Evolutionary conservation across 192 early-diverging fungal species (phyloP), one percentile per base, ranked within the genome.

Genomic region (Dimargaris cristalligena): DNA sequence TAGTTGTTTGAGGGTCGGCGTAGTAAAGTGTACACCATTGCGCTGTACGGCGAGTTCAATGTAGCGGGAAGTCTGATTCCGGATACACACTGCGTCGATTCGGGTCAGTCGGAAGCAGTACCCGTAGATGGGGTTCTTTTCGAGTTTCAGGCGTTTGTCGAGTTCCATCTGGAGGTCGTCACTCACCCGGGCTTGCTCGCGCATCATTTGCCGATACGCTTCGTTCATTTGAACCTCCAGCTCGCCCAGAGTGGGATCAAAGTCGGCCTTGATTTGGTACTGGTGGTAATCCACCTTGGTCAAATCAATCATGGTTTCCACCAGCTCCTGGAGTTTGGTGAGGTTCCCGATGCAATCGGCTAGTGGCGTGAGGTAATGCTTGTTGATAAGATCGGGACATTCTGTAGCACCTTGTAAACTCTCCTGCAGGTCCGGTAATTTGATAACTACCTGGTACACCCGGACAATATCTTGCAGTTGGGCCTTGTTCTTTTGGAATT

Each of bases 281-380:
- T 94, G 88, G 65, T 96, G 92, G 47, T 74, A 63, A 32, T 91
- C 89, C 0, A 84, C 77, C 32, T 91, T 88, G 11, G 78, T 79
- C 49, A 94, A 68, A 67, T 96, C 95, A 33, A 96, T 80, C 0
- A 88, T 91, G 6, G 85, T 86, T 67, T 96, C 95, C 8, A 94
- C 89, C 63, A 98, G 67, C 34, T 85, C 77, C 63, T 87, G 75
- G 35, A 91, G 68, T 18, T 80, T 82, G 25, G 70, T 71, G 18
- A 95, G 76, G 25, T 82, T 74, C 2, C 58, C 61, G 18, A 62
- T 62, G 62, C 74, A 67, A 63, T 80, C 72, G 65, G 67, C 47
- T 29, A 85, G 58, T 63, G 76, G 67, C 22, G 59, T 59, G 16
- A 68, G 75, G 63, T 74, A 85, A 58, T 67, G 72, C 16, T 72